A percentile compares a stretch with the other conserved stretches of the same genome.
phyloP scores from a whole-genome alignment of 768 basidiomycete species.

The Pleurotus pulmonarius region DNA sequence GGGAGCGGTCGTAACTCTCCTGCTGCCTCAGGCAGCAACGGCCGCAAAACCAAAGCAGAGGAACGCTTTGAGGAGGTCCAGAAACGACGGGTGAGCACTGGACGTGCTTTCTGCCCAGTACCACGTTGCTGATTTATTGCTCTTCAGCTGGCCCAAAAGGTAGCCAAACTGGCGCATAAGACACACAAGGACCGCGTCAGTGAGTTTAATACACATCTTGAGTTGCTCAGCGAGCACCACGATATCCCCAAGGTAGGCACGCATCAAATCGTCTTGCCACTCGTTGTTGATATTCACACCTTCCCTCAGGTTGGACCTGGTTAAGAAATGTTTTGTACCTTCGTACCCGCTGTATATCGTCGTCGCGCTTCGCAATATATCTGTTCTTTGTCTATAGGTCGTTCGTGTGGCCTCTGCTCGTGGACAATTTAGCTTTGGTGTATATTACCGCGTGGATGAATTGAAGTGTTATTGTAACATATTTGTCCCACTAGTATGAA shows the following conservation, averaged over 20 bases:
- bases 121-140: conserved; percentile 1
- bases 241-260: conserved; percentile 89
- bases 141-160: conserved; percentile 64
- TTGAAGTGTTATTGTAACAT: conserved; percentile 38
- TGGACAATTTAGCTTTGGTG: not conserved
- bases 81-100: conserved; percentile 60
- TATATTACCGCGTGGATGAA: conserved; percentile 2
- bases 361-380: not conserved
- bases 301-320: conserved; percentile 75
- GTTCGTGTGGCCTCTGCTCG: conserved; percentile 8
- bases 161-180: conserved; percentile 73
- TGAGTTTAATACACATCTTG: conserved; percentile 85
- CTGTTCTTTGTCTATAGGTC: not conserved
- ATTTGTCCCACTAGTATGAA: conserved; percentile 41
- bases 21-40: conserved; percentile 42
- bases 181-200: conserved; percentile 93
- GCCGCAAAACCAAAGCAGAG: conserved; percentile 83
- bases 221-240: conserved; percentile 87
- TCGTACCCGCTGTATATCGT: not conserved
- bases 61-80: conserved; percentile 86
- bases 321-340: conserved; percentile 40
- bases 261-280: not conserved
- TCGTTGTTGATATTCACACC: not conserved
- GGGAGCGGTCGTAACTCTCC: conserved; percentile 63
- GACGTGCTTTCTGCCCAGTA: no score